phyloP scores from a whole-genome alignment of 129 eudicot species.

The Glebionis coronaria region DNA sequence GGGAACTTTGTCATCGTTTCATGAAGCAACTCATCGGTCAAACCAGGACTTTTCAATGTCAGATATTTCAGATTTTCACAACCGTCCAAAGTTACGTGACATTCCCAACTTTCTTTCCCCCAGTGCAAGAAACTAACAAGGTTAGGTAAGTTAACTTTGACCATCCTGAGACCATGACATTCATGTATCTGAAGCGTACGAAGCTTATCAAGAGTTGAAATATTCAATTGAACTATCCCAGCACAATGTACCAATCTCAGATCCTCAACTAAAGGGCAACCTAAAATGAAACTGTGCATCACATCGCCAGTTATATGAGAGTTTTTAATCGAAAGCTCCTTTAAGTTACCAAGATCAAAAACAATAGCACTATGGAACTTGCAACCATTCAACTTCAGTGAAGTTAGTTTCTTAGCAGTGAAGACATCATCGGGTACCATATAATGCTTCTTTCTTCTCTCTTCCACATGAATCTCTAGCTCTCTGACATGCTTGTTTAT shows the following conservation, averaged over 20 bases:
- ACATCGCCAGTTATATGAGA: constrained; percentile 22
- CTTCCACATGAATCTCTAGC: constrained; percentile 41
- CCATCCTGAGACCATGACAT: constrained; percentile 31
- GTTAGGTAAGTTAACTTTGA: constrained; percentile 35
- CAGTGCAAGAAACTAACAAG: constrained; percentile 46
- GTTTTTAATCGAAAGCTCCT: constrained; percentile 44
- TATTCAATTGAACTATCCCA: constrained; percentile 24
- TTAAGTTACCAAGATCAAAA: constrained; percentile 34
- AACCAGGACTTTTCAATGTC: constrained; percentile 33
- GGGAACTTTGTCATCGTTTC: constrained; percentile 29
- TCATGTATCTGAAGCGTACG: constrained; percentile 48
- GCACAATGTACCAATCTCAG: constrained; percentile 43
- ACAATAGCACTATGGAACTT: constrained; percentile 1
- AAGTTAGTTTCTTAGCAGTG: constrained; percentile 29
- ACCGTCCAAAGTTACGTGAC: constrained; percentile 32
- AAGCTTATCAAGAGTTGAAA: constrained; percentile 38
- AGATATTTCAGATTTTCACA: constrained; percentile 43
- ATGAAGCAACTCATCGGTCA: constrained; percentile 41
- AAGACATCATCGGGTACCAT: constrained; percentile 29
- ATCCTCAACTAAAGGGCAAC: constrained; percentile 60
- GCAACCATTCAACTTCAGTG: constrained; percentile 46
- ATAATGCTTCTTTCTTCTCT: constrained; percentile 17
- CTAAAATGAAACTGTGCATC: constrained; percentile 30
- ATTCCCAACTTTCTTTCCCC: constrained; percentile 22
- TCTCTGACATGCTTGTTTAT: constrained; percentile 46